These are phyloP conservation scores for Chaetomiaceae sp. DNA, from an alignment of 2,329 filamentous ascomycete genomes.

Conservation along the genomic window DNA sequence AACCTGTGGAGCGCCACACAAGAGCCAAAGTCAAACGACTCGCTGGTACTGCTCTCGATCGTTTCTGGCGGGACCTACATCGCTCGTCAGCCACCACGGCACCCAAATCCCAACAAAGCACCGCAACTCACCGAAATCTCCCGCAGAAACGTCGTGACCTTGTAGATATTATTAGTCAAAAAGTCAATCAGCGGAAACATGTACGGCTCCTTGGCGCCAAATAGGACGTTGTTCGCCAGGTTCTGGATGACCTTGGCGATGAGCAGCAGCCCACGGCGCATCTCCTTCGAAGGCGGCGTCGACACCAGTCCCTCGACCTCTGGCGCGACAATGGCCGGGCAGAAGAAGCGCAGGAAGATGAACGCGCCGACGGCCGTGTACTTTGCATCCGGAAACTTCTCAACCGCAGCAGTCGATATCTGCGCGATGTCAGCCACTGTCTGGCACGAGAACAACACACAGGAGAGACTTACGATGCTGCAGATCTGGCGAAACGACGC, in stretches of 20 bases:
- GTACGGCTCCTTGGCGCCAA: constrained; percentile 67
- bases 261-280: constrained; percentile 62
- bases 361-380: constrained; percentile 69
- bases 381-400: constrained; percentile 63
- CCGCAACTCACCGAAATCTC: constrained; percentile 58
- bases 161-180: constrained; percentile 62
- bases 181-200: constrained; percentile 70
- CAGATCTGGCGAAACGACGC: constrained; percentile 63
- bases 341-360: constrained; percentile 68
- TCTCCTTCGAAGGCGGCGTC: constrained; percentile 59
- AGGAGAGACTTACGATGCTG: constrained; percentile 49
- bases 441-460: background rate
- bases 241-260: constrained; percentile 71
- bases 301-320: constrained; percentile 63
- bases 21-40: constrained; percentile 66
- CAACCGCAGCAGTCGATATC: constrained; percentile 60
- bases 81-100: constrained; percentile 11
- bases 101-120: background rate
- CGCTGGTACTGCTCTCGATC: constrained; percentile 38
- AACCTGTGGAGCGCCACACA: constrained; percentile 65
- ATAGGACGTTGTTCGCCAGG: constrained; percentile 66
- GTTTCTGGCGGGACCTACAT: constrained; percentile 45
- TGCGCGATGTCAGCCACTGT: constrained; percentile 28
- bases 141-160: constrained; percentile 61
- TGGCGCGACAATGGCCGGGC: constrained; percentile 66